Percentiles rank a stretch among this genome's conserved stretches.
Evolutionary conservation across 1,139 yeast genomes (phyloP).

Genomic region (Candida buenavistaensis): DNA sequence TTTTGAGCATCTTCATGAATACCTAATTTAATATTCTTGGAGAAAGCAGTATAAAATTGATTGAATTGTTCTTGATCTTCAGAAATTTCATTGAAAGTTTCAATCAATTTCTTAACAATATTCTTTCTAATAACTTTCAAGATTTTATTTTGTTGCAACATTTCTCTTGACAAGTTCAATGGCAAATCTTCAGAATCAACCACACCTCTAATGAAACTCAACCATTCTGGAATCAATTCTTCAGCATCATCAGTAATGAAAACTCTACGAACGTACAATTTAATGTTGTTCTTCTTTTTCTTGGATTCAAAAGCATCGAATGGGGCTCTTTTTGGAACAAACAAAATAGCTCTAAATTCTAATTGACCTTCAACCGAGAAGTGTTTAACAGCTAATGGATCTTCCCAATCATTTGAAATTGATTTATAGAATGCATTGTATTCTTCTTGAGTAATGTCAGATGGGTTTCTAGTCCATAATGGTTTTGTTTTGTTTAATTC

Average conservation of each 20-base stretch:
- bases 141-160: constrained; percentile 99
- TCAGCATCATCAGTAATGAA: constrained; percentile 99
- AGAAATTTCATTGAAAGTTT: constrained; percentile 98
- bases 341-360: constrained; percentile 97
- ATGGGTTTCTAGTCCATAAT: constrained; percentile 98
- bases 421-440: constrained; percentile 99
- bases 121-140: constrained; percentile 99
- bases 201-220: constrained; percentile 96
- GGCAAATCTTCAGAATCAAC: constrained; percentile 99
- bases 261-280: constrained; percentile 98
- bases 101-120: constrained; percentile 97
- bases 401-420: constrained; percentile 99
- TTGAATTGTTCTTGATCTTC: constrained; percentile 99
- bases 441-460: constrained; percentile 97
- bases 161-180: constrained; percentile 99
- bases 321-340: constrained; percentile 99
- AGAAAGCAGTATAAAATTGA: constrained; percentile 96
- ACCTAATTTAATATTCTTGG: constrained; percentile 98
- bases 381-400: constrained; percentile 99
- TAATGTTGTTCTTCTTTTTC: constrained; percentile 99
- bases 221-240: constrained; percentile 99
- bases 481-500: constrained; percentile 99
- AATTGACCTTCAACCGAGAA: constrained; percentile 99
- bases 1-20: constrained; percentile 98
- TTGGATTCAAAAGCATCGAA: constrained; percentile 95